Evolutionary conservation across 139 green algal genomes (phyloP).

Genomic region (Mesotaenium endlicherianum): DNA sequence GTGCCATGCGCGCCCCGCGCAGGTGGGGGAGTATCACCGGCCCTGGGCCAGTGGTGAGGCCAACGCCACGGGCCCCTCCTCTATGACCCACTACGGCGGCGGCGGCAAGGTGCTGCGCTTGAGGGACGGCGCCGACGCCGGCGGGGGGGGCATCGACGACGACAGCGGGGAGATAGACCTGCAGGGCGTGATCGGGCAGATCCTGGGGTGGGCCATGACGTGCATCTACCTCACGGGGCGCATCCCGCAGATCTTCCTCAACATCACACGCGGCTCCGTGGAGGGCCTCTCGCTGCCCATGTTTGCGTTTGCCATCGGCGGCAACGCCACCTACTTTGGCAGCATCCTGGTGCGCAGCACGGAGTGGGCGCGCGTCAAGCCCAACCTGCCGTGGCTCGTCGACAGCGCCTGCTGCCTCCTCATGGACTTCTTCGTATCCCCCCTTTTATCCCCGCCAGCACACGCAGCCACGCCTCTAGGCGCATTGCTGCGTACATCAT

Average conservation of each 20-base stretch:
- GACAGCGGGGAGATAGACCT: constrained; percentile 1
- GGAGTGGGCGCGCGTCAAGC: constrained; percentile 13
- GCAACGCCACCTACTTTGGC: constrained; percentile 34
- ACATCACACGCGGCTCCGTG: constrained; percentile 21
- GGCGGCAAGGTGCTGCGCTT: no score
- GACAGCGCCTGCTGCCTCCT: constrained; percentile 25
- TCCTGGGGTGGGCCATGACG: constrained; percentile 42
- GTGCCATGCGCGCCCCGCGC: no score
- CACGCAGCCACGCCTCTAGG: no score
- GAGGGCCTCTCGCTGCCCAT: constrained; percentile 35
- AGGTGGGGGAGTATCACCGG: no score
- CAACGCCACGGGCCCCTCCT: no score
- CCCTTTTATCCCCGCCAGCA: no score
- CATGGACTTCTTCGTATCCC: constrained; percentile 48
- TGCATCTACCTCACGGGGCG: constrained; percentile 45
- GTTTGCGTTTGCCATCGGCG: constrained; percentile 41
- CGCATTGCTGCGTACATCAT: no score
- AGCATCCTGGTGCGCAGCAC: constrained; percentile 34
- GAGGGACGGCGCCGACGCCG: no score
- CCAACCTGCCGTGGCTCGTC: constrained; percentile 46
- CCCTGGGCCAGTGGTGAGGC: no score
- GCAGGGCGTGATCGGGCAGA: background rate
- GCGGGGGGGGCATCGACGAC: no score
- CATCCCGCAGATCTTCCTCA: constrained; percentile 39
- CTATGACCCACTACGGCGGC: no score